Evolutionary conservation across 768 basidiomycete genomes (phyloP).

Genomic region (Cystobasidium tubakii): DNA sequence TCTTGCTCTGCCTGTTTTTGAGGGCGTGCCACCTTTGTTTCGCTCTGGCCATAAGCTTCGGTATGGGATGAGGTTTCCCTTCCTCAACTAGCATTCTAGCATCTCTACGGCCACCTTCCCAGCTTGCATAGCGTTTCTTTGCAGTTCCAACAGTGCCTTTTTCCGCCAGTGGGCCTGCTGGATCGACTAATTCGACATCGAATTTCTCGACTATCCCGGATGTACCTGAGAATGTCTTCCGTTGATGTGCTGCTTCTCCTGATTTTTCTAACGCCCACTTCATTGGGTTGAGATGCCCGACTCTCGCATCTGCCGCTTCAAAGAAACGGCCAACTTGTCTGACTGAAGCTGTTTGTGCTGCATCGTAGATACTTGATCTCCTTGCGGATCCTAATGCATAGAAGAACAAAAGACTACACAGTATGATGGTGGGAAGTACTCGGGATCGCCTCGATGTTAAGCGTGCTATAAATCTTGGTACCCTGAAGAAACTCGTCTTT

Average conservation of each 20-base stretch:
- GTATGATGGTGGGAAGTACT: neutral
- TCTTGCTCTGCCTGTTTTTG: constrained; percentile 70
- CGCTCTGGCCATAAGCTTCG: constrained; percentile 52
- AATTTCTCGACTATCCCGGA: neutral
- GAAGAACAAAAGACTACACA: neutral
- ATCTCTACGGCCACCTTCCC: constrained; percentile 36
- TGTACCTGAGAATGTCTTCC: neutral
- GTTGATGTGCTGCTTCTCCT: neutral
- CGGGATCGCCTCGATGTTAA: neutral
- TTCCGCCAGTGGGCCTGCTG: neutral
- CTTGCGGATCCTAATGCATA: neutral
- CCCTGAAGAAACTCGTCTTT: constrained; percentile 5
- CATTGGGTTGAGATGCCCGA: constrained; percentile 22
- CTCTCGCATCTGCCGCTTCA: constrained; percentile 14
- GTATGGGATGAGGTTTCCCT: constrained; percentile 53
- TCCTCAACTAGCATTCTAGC: constrained; percentile 40
- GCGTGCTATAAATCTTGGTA: constrained; percentile 6
- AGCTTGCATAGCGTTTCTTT: constrained; percentile 33
- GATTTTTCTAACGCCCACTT: neutral
- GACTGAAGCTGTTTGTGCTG: neutral
- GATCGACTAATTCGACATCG: neutral
- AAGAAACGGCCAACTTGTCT: neutral
- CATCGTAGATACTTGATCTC: constrained; percentile 13
- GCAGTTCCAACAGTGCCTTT: neutral
- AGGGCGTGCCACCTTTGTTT: constrained; percentile 53